Evolutionary conservation across 768 basidiomycete species (phyloP).

Genomic region (Termitomyces sp.): DNA sequence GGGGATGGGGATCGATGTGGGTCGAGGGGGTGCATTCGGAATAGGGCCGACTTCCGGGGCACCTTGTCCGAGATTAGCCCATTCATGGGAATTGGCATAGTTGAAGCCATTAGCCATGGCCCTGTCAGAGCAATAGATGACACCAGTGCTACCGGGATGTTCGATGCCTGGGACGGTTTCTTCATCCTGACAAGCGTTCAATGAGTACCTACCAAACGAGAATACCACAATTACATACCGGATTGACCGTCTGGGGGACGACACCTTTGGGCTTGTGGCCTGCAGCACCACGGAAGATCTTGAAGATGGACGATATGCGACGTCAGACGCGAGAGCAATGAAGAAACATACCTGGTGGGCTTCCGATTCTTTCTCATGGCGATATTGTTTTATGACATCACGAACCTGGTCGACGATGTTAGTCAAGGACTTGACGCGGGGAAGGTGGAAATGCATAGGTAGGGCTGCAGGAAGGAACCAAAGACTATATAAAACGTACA

Average conservation of each 20-base stretch:
- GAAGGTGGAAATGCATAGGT: constrained; percentile 43
- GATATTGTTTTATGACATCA: constrained; percentile 61
- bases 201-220: neutral
- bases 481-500: constrained; percentile 12
- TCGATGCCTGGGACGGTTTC: constrained; percentile 87
- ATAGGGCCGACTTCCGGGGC: constrained; percentile 86
- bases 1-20: constrained; percentile 57
- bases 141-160: constrained; percentile 62
- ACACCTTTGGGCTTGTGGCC: constrained; percentile 65
- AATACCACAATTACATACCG: constrained; percentile 33
- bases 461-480: neutral
- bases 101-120: constrained; percentile 95
- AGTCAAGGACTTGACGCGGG: constrained; percentile 36
- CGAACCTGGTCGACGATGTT: constrained; percentile 55
- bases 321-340: neutral
- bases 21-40: constrained; percentile 66
- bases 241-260: constrained; percentile 66
- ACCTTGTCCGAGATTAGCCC: constrained; percentile 90
- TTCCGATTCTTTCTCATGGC: constrained; percentile 80
- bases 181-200: constrained; percentile 50
- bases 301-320: neutral
- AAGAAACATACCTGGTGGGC: constrained; percentile 63
- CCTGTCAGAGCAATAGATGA: constrained; percentile 86
- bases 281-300: constrained; percentile 73
- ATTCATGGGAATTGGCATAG: constrained; percentile 70